Base-by-base conservation (phyloP, 1,284 basidiomycete genomes). In the Ustilago curta region DNA sequence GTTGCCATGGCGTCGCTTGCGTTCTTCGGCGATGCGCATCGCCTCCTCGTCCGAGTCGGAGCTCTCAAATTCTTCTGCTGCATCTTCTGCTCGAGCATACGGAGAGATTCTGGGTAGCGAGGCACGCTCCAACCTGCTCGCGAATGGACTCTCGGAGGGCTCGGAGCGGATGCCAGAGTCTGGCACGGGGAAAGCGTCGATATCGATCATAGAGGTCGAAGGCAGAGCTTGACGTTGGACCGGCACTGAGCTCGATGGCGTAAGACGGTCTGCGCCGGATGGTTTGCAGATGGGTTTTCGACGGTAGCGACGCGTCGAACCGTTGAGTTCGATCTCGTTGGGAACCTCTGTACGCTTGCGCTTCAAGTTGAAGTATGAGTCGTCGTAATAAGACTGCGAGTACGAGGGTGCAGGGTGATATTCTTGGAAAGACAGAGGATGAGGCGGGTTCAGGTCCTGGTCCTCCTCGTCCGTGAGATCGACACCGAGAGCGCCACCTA, bases 11-110 rank as follows among this genome's bases (percentile, higher is more conserved):
- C 67, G 60, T 27, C 67, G 50, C 56, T 73, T 70, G 39, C 71
- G 63, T 42, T 79, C 77, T 19, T 60, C 59, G 9, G 64, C 70
- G 32, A 69, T 63, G 52, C 61, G 59, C 44, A 65, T 55, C 4
- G 67, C 68, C 21, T 78, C 78, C 47, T 80, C 78, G 43, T 76
- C 76, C 39, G 73, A 74, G 47, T 70, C 70, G 45, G 74, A 77
- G 31, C 56, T 60, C 18, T 60, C 56, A 23, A 55, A 56, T 21
- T 67, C 63, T 9, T 64, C 61, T 16, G 19, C 32, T 0, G 31
- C 57, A 9, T 68, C 68, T 12, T 59, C 57, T 9, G 21, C 14
- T 1, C 50, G 60, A 23, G 31, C 35, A 23, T 64, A 62, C 0
- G 62, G 66, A n/a, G 71, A 62, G 40, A 61, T 50, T 9, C 62